Evolutionary conservation across 129 eudicot species (phyloP).

Genomic region (sunflower (Helianthus annuus)): HanXRQr2.0-SUNRISE NC_035436.2:165901839-165902338

Average conservation of each 20-base stretch:
- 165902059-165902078: not conserved
- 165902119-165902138: not conserved
- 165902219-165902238: not conserved
- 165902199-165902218: not conserved
- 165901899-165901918: too few relatives aligned
- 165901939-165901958: too few relatives aligned
- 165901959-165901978: too few relatives aligned
- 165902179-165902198: not conserved
- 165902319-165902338: constrained; percentile 74
- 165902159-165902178: not conserved
- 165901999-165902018: too few relatives aligned
- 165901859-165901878: too few relatives aligned
- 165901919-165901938: too few relatives aligned
- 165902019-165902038: too few relatives aligned
- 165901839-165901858: too few relatives aligned
- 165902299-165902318: constrained; percentile 73
- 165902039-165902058: not conserved
- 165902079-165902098: not conserved
- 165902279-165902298: constrained; percentile 70
- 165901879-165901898: too few relatives aligned
- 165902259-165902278: constrained; percentile 85
- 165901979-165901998: too few relatives aligned
- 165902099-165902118: too few relatives aligned
- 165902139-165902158: not conserved
- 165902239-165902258: constrained; percentile 37